Conservation (phyloP, 1,284 basidiomycete species). For the Ganoderma multipileum region DNA sequence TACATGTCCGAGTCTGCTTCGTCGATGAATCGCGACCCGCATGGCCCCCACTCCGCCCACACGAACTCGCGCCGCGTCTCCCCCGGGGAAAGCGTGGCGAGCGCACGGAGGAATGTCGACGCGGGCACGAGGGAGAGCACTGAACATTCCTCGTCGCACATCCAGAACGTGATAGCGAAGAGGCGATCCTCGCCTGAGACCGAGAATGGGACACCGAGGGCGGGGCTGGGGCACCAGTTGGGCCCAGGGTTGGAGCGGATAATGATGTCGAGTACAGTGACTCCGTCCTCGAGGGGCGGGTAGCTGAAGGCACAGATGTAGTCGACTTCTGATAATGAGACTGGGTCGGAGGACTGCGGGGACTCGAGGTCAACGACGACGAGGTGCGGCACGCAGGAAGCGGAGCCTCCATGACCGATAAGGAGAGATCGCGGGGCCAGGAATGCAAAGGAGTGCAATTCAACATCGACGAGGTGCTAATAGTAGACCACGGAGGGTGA, state of each 20-base stretch:
- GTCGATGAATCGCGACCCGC: no score
- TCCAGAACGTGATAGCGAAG: constrained; percentile 54
- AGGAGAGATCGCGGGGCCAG: constrained; percentile 42
- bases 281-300: constrained; percentile 41
- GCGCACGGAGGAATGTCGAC: no score
- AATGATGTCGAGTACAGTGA: constrained; percentile 43
- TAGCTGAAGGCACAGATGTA: constrained; percentile 49
- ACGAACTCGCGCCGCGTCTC: no score
- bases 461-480: constrained; percentile 36
- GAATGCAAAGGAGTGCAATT: constrained; percentile 54
- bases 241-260: constrained; percentile 67
- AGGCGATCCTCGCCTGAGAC: constrained; percentile 52
- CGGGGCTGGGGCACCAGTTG: constrained; percentile 45
- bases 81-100: no score
- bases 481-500: constrained; percentile 19
- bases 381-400: constrained; percentile 26
- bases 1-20: no score
- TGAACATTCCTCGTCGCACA: constrained; percentile 36
- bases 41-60: no score
- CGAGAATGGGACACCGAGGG: constrained; percentile 53
- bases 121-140: no score
- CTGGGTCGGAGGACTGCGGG: constrained; percentile 31
- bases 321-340: constrained; percentile 38
- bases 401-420: constrained; percentile 18
- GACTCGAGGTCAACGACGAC: constrained; percentile 42